A percentile compares a stretch with the other conserved stretches of the same genome.
Conservation (phyloP, 1,284 basidiomycete genomes). For the Neonothopanus nambi region DNA sequence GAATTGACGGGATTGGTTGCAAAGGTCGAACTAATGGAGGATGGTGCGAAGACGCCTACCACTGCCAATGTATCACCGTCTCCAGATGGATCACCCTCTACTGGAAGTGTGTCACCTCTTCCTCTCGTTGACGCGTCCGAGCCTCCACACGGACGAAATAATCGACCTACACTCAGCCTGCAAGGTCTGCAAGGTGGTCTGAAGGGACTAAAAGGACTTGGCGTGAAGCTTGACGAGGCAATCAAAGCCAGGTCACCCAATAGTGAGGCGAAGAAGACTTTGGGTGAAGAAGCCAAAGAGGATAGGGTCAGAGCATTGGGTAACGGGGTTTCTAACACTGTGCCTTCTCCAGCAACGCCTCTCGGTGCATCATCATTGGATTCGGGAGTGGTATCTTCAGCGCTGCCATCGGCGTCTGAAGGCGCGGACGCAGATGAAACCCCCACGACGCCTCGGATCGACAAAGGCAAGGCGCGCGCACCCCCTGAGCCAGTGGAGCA, state of each 20-base stretch:
- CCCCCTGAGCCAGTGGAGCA: conserved; percentile 64
- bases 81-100: neutral
- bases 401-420: neutral
- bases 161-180: conserved; percentile 34
- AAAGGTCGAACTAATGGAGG: conserved; percentile 29
- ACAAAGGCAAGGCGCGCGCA: conserved; percentile 76
- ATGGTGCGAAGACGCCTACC: neutral
- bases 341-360: neutral
- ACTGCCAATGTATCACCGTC: neutral
- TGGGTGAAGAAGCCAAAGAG: neutral
- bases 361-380: neutral
- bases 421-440: conserved; percentile 35
- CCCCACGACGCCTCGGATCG: conserved; percentile 60
- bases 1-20: conserved; percentile 55
- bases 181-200: conserved; percentile 45
- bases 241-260: no score
- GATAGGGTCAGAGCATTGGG: neutral
- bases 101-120: neutral
- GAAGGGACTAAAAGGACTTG: no score
- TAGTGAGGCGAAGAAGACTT: conserved; percentile 7
- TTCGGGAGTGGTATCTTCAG: neutral
- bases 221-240: no score
- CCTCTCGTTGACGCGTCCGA: neutral
- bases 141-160: conserved; percentile 21
- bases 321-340: neutral